Evolutionary conservation across 2,329 filamentous ascomycete genomes (phyloP).

Genomic region (Paraphaeosphaeria minitans): DNA sequence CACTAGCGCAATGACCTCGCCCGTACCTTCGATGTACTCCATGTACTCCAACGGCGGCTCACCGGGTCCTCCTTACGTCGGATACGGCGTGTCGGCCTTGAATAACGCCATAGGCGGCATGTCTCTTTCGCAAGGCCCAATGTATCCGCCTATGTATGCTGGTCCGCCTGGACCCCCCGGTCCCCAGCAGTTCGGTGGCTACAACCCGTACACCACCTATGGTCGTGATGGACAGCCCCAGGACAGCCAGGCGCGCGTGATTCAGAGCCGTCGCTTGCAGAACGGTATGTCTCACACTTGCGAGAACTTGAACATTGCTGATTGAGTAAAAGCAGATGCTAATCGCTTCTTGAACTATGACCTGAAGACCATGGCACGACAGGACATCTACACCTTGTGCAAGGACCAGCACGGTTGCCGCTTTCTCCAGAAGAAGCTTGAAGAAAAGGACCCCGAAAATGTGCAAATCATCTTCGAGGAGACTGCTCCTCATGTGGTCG

Average conservation of each 20-base stretch:
- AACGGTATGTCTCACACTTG: conserved; percentile 51
- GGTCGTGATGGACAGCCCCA: conserved; percentile 60
- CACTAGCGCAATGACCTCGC: conserved; percentile 31
- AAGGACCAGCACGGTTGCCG: conserved; percentile 98
- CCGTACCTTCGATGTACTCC: conserved; percentile 42
- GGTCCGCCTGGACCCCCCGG: conserved; percentile 1
- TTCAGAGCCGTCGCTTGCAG: conserved; percentile 74
- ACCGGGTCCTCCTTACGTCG: conserved; percentile 50
- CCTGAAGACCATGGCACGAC: conserved; percentile 73
- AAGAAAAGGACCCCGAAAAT: conserved; percentile 82
- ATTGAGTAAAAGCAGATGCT: conserved; percentile 32
- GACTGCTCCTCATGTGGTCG: conserved; percentile 90
- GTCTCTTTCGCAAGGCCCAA: conserved; percentile 27
- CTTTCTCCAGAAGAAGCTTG: conserved; percentile 95
- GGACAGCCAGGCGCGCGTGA: conserved; percentile 77
- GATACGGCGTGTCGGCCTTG: conserved; percentile 66
- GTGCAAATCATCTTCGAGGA: conserved; percentile 94
- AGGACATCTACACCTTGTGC: conserved; percentile 87
- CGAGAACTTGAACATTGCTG: too few species aligned
- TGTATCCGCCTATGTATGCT: conserved; percentile 7
- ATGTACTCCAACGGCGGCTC: conserved; percentile 18
- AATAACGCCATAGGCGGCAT: conserved; percentile 72
- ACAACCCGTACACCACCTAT: conserved; percentile 42
- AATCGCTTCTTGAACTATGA: conserved; percentile 83
- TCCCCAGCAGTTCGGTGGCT: conserved; percentile 18